Evolutionary conservation across 2,329 filamentous ascomycete species (phyloP).

Genomic region (Gnomoniopsis sp.): DNA sequence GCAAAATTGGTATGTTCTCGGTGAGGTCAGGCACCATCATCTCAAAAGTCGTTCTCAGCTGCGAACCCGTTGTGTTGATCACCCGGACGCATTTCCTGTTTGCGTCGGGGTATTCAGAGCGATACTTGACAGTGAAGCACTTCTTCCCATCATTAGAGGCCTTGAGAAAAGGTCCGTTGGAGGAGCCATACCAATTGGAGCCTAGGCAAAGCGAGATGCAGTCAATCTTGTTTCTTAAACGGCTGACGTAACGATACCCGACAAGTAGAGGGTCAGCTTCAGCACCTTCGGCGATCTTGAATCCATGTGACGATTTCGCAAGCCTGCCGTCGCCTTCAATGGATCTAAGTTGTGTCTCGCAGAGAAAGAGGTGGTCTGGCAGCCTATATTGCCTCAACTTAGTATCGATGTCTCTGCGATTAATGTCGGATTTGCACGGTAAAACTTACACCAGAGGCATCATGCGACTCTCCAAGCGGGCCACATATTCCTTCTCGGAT

Average conservation of each 20-base stretch:
- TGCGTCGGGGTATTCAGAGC: background rate
- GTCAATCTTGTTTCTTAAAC: background rate
- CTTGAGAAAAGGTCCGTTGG: conserved; percentile 1
- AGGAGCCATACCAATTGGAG: conserved; percentile 1
- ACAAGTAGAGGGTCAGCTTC: background rate
- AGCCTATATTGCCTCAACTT: background rate
- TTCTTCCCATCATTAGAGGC: background rate
- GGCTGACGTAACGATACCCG: background rate
- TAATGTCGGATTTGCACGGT: no score
- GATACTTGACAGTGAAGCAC: background rate
- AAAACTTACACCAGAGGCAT: no score
- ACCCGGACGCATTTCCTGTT: background rate
- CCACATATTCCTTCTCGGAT: no score
- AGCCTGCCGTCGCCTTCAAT: no score
- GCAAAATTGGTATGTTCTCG: background rate
- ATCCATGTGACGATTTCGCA: background rate
- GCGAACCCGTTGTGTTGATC: background rate
- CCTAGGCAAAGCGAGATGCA: conserved; percentile 2
- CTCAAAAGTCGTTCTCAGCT: background rate
- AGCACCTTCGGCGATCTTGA: background rate
- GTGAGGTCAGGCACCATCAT: background rate
- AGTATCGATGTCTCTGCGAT: no score
- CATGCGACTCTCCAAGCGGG: no score
- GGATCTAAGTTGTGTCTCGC: background rate
- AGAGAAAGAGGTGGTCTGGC: background rate